Evolutionary conservation across 2,329 filamentous ascomycete species (phyloP).

Genomic region (Arthroderma sp.): DNA sequence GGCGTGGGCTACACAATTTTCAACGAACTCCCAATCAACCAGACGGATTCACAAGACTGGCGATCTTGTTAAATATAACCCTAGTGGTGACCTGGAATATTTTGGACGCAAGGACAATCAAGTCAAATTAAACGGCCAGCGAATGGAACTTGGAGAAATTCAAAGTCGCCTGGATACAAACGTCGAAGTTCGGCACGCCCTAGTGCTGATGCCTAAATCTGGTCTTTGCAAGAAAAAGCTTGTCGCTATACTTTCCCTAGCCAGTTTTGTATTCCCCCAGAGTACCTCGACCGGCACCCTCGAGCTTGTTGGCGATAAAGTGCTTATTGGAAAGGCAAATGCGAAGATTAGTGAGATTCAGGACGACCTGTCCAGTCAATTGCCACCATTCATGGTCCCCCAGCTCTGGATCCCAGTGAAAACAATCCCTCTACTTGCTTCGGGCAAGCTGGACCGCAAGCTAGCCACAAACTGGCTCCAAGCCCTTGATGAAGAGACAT

Average conservation of each 20-base stretch:
- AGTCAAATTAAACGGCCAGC: slow-evolving; percentile 54
- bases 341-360: slow-evolving; percentile 24
- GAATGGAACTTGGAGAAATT: slow-evolving; percentile 49
- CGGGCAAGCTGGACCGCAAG: slow-evolving; percentile 18
- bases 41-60: slow-evolving; percentile 14
- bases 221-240: slow-evolving; percentile 35
- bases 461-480: slow-evolving; percentile 36
- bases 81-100: slow-evolving; percentile 26
- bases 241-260: slow-evolving; percentile 33
- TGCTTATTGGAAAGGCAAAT: slow-evolving; percentile 18
- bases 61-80: slow-evolving; percentile 19
- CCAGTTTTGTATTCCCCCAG: slow-evolving; percentile 15
- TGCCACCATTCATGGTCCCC: slow-evolving; percentile 14
- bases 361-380: slow-evolving; percentile 30
- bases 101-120: slow-evolving; percentile 54
- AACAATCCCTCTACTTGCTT: slow-evolving; percentile 12
- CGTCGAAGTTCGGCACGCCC: slow-evolving; percentile 27
- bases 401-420: slow-evolving; percentile 12
- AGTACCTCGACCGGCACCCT: slow-evolving; percentile 21
- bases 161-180: slow-evolving; percentile 28
- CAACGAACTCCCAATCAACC: neutral
- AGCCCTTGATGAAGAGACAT: slow-evolving; percentile 28
- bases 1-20: slow-evolving; percentile 9
- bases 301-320: slow-evolving; percentile 22
- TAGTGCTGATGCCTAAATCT: slow-evolving; percentile 35